These are phyloP conservation scores for Boletus tomentosulus DNA, from an alignment of 768 basidiomycete species.

Conservation along the genomic window DNA sequence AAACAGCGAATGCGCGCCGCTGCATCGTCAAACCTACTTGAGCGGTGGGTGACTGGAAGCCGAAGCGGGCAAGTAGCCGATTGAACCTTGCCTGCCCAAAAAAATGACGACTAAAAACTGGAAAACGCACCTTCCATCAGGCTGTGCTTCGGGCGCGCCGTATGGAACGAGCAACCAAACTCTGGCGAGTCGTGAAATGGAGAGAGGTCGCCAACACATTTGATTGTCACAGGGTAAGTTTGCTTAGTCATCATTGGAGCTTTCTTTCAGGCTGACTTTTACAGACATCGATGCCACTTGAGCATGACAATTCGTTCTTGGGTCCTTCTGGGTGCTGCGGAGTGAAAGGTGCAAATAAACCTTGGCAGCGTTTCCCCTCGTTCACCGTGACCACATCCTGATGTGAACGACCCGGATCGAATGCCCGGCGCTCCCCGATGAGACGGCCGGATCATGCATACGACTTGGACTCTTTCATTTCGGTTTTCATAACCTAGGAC, in stretches of 20 bases:
- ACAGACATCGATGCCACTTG: neutral
- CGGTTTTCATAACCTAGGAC: conserved; percentile 1
- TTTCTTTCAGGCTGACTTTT: conserved; percentile 18
- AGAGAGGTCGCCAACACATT: neutral
- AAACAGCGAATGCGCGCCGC: neutral
- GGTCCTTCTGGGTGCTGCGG: conserved; percentile 3
- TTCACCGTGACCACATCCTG: neutral
- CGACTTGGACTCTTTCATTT: neutral
- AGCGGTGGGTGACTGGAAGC: neutral
- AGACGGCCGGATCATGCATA: conserved; percentile 22
- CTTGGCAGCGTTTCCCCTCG: neutral
- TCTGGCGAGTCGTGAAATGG: conserved; percentile 1
- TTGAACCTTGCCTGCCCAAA: neutral
- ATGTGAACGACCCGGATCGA: neutral
- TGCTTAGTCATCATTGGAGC: conserved; percentile 20
- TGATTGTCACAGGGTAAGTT: neutral
- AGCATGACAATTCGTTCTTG: neutral
- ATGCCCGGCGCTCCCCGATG: neutral
- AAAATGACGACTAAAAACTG: neutral
- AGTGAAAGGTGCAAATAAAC: conserved; percentile 5
- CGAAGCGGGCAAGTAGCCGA: neutral
- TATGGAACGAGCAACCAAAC: neutral
- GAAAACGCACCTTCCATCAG: neutral
- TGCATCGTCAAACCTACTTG: neutral
- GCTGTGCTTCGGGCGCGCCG: neutral